Evolutionary conservation across 164 flowering plant genomes (phyloP).

Genomic region (Stephania japonica): DNA sequence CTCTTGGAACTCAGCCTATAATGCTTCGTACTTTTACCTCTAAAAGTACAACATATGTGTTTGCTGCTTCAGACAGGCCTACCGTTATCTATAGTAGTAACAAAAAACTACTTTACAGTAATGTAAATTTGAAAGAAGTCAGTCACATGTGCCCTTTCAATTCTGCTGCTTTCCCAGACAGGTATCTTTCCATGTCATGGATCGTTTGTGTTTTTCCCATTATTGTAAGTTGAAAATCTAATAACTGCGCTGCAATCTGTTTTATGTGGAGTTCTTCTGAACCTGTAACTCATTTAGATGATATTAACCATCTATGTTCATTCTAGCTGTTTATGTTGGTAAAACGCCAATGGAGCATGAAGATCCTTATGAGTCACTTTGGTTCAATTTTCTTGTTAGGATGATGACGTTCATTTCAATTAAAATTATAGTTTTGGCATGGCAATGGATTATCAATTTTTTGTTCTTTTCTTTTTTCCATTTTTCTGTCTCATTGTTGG

Average conservation of each 20-base stretch:
- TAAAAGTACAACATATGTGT: constrained; percentile 84
- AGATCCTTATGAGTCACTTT: not conserved
- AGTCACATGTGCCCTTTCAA: constrained; percentile 99
- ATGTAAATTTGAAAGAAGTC: constrained; percentile 95
- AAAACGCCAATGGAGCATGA: not conserved
- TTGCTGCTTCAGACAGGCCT: constrained; percentile 98
- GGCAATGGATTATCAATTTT: not conserved
- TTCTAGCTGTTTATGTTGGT: not conserved
- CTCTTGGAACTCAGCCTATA: constrained; percentile 96
- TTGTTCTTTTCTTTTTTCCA: not conserved
- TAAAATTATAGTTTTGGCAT: not conserved
- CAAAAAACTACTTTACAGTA: constrained; percentile 92
- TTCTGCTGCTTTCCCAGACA: constrained; percentile 97
- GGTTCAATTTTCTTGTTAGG: not conserved
- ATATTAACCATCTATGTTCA: not conserved
- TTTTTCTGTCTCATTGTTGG: not conserved
- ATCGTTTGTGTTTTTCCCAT: not conserved
- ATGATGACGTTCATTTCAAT: not conserved
- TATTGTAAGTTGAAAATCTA: not conserved
- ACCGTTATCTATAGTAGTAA: constrained; percentile 97
- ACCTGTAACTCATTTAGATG: not conserved
- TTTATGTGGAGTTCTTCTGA: not conserved
- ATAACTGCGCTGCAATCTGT: not conserved
- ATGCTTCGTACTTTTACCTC: constrained; percentile 93
- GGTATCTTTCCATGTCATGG: constrained; percentile 36